Conservation (phyloP, 1,139 yeast species). For the Pichiaceae sp. region DNA sequence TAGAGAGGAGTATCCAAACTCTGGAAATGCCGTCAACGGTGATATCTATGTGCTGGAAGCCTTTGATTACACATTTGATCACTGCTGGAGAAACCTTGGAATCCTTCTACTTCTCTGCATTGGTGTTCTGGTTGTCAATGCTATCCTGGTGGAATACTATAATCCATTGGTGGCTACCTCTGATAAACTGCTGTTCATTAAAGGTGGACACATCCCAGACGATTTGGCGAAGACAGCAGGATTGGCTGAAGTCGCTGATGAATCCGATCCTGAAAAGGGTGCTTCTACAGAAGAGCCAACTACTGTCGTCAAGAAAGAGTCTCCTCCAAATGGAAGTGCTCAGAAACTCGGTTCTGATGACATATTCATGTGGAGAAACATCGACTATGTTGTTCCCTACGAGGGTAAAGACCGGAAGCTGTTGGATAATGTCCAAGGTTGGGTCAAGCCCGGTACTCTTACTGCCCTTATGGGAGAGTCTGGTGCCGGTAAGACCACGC, state of each 20-base stretch:
- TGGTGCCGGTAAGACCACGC: slow-evolving; percentile 64
- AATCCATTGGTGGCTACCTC: slow-evolving; percentile 14
- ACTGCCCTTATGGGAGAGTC: slow-evolving; percentile 64
- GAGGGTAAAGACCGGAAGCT: slow-evolving; percentile 31
- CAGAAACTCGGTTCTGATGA: slow-evolving; percentile 4
- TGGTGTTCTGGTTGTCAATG: slow-evolving; percentile 25
- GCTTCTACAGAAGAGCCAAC: not conserved
- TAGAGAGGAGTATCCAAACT: slow-evolving; percentile 30
- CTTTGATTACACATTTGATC: slow-evolving; percentile 30
- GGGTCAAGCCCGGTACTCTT: slow-evolving; percentile 45
- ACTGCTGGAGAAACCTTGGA: slow-evolving; percentile 47
- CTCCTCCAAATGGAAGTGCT: not conserved
- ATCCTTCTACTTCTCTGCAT: slow-evolving; percentile 33
- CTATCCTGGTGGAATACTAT: slow-evolving; percentile 29
- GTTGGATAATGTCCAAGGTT: slow-evolving; percentile 46
- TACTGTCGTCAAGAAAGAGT: not conserved
- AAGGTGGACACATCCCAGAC: slow-evolving; percentile 10
- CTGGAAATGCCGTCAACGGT: slow-evolving; percentile 30
- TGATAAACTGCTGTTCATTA: slow-evolving; percentile 17
- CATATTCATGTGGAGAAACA: slow-evolving; percentile 40
- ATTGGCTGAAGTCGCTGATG: not conserved
- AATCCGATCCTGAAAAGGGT: not conserved
- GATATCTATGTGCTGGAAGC: slow-evolving; percentile 31
- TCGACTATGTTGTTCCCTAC: slow-evolving; percentile 28
- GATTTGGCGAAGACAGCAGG: not conserved